These are phyloP conservation scores for Austroboletus sp. DNA, from an alignment of 1,284 basidiomycete genomes.

Conservation along the genomic window DNA sequence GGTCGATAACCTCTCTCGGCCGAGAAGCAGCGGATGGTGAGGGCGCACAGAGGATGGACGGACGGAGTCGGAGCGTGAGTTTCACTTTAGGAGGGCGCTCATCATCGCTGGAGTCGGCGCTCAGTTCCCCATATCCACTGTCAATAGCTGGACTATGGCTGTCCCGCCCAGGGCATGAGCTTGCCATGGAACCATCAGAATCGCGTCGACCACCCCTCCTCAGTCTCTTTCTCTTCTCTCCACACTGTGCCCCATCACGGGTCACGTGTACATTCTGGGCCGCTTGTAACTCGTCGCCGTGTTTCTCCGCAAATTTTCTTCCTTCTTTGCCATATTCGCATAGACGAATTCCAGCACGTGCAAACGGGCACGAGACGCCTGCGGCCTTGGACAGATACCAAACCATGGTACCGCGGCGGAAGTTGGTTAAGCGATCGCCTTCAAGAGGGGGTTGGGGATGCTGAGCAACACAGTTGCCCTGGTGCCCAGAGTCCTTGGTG, in stretches of 20 bases:
- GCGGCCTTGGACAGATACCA: slow-evolving; percentile 72
- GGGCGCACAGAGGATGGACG: slow-evolving; percentile 27
- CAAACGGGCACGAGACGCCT: slow-evolving; percentile 67
- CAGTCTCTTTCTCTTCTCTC: slow-evolving; percentile 65
- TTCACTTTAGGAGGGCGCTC: slow-evolving; percentile 60
- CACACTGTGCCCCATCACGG: slow-evolving; percentile 44
- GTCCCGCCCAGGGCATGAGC: slow-evolving; percentile 10
- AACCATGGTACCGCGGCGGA: slow-evolving; percentile 66
- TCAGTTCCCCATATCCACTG: slow-evolving; percentile 35
- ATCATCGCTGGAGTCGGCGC: slow-evolving; percentile 30
- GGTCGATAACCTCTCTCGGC: slow-evolving; percentile 37
- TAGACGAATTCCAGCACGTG: slow-evolving; percentile 60
- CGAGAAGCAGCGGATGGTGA: slow-evolving; percentile 15
- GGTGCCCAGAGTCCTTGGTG: slow-evolving; percentile 13
- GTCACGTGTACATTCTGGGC: slow-evolving; percentile 35
- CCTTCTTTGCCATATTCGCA: slow-evolving; percentile 58
- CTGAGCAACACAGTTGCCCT: slow-evolving; percentile 11
- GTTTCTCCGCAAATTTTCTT: slow-evolving; percentile 26
- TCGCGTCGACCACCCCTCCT: slow-evolving; percentile 41
- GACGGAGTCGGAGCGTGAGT: slow-evolving; percentile 54
- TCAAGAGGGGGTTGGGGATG: slow-evolving; percentile 15
- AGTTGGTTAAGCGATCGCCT: slow-evolving; percentile 55
- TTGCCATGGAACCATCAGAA: slow-evolving; percentile 16
- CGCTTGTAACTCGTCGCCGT: slow-evolving; percentile 14
- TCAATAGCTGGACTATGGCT: slow-evolving; percentile 22